Percentiles rank a stretch among this genome's conserved stretches.
phyloP scores from a whole-genome alignment of 176 grass and related monocot genomes.

The Oryza rufipogon region DNA sequence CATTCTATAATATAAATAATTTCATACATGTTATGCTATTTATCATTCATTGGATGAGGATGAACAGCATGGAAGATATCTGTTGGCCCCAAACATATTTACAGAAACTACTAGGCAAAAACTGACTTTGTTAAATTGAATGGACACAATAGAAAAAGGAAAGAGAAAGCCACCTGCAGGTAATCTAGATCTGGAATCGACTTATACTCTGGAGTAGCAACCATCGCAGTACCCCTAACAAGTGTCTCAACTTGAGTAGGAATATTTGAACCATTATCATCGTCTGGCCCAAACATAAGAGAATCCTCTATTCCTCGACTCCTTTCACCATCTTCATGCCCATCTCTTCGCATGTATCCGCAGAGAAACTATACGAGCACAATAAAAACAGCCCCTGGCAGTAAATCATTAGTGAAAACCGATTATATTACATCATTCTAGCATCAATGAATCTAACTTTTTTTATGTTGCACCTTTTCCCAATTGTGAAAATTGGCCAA shows the following conservation, averaged over 20 bases:
- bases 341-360: conserved; percentile 63
- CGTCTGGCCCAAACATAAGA: conserved; percentile 50
- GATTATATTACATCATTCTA: conserved; percentile 59
- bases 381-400: conserved; percentile 94
- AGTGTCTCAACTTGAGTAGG: conserved; percentile 73
- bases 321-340: conserved; percentile 39
- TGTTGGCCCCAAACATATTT: conserved; percentile 18
- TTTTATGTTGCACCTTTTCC: conserved; percentile 7
- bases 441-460: conserved; percentile 17
- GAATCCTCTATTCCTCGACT: conserved; percentile 44
- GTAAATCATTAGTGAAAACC: conserved; percentile 98
- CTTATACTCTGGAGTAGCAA: conserved; percentile 80
- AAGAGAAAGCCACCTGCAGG: conserved; percentile 68
- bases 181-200: conserved; percentile 87
- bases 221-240: conserved; percentile 60
- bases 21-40: not conserved
- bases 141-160: not conserved
- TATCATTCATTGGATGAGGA: not conserved
- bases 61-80: not conserved
- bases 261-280: conserved; percentile 68
- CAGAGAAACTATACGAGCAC: conserved; percentile 78
- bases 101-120: conserved; percentile 11
- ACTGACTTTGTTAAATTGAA: conserved; percentile 1
- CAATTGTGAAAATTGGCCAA: not conserved
- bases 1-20: conserved; percentile 26